These are phyloP conservation scores for Protea cynaroides DNA, from an alignment of 164 flowering plant genomes.

Conservation along the genomic window DNA sequence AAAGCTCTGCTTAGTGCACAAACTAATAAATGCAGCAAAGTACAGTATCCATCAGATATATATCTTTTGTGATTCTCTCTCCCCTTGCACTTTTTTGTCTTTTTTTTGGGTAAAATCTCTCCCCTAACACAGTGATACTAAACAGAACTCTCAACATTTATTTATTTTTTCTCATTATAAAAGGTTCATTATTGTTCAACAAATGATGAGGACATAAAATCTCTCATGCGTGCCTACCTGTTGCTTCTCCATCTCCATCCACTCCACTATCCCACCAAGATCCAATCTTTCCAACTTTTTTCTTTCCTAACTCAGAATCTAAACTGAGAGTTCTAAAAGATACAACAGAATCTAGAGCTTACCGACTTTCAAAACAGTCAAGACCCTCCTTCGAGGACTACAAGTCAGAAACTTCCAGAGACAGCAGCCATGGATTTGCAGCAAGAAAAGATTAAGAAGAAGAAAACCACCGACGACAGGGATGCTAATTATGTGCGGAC, in stretches of 20 bases:
- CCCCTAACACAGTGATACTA: too few relatives aligned
- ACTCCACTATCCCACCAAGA: slow-evolving; percentile 21
- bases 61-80: too few relatives aligned
- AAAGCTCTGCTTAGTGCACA: background rate
- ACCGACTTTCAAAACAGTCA: background rate
- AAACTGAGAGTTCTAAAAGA: too few relatives aligned
- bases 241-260: slow-evolving; percentile 7
- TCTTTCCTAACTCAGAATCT: too few relatives aligned
- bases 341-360: background rate
- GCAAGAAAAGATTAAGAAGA: slow-evolving; percentile 16
- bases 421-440: slow-evolving; percentile 17
- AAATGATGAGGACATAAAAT: background rate
- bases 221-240: background rate
- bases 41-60: slow-evolving; percentile 15
- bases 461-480: background rate
- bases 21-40: slow-evolving; percentile 10
- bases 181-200: background rate
- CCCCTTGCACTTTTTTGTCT: too few relatives aligned
- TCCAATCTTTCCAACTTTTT: background rate
- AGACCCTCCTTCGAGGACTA: slow-evolving; percentile 3
- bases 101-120: too few relatives aligned
- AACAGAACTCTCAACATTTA: too few relatives aligned
- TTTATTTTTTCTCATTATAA: background rate
- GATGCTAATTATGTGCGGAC: background rate
- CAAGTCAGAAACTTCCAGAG: background rate